phyloP scores from a whole-genome alignment of 2,329 filamentous ascomycete genomes.

The Remersonia thermophila region DNA sequence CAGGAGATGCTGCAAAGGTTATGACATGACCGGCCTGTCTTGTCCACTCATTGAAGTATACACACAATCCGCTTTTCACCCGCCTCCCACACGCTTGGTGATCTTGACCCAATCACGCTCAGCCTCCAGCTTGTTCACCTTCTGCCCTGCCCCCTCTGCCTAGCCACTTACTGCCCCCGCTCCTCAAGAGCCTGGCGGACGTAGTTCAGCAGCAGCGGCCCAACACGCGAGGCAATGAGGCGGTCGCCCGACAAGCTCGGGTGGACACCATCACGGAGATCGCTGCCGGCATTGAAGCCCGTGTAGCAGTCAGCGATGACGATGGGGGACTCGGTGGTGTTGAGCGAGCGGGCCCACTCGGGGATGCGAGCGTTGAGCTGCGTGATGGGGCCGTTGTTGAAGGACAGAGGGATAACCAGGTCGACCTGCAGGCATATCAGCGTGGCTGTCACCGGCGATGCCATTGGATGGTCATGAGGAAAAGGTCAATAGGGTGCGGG shows the following conservation, averaged over 20 bases:
- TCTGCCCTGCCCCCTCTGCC: too few species aligned
- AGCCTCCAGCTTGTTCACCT: too few species aligned
- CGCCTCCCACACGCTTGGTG: too few species aligned
- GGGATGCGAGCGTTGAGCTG: constrained; percentile 27
- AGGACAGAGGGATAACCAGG: constrained; percentile 27
- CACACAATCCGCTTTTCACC: too few species aligned
- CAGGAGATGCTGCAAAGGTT: too few species aligned
- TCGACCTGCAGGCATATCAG: constrained; percentile 22
- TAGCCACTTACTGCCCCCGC: background rate
- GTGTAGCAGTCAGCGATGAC: constrained; percentile 27
- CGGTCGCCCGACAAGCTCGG: constrained; percentile 26
- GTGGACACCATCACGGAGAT: constrained; percentile 29
- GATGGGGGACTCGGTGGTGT: constrained; percentile 27
- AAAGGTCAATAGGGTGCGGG: background rate
- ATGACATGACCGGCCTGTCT: too few species aligned
- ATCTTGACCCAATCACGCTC: too few species aligned
- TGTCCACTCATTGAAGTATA: too few species aligned
- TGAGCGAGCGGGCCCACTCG: constrained; percentile 25
- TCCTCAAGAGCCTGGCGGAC: constrained; percentile 18
- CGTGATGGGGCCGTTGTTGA: constrained; percentile 18
- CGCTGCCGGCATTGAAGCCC: constrained; percentile 21
- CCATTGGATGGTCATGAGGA: background rate
- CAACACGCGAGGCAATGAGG: constrained; percentile 22
- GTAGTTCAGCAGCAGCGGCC: constrained; percentile 23
- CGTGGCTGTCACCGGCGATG: too few species aligned